A percentile compares a stretch with the other conserved stretches of the same genome.
These are phyloP conservation scores for Chlorella variabilis DNA, from an alignment of 163 green algal genomes.

Conservation along the genomic window DNA sequence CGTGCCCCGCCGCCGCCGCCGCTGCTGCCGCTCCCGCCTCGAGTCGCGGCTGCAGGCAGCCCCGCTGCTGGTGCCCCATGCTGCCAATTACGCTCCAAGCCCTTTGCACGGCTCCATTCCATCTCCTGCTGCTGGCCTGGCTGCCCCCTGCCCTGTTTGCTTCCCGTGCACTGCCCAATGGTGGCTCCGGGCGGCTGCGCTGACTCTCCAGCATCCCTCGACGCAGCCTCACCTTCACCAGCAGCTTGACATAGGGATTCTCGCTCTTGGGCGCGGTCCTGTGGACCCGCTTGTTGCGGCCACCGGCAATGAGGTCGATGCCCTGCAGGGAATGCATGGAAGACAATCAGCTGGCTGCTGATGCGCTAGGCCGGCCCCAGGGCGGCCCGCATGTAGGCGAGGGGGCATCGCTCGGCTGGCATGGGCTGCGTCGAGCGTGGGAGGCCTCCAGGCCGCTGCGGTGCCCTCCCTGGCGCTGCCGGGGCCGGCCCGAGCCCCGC, in stretches of 20 bases:
- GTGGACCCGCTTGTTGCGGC: slow-evolving; percentile 93
- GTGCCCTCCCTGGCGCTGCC: background rate
- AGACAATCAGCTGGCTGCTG: background rate
- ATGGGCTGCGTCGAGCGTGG: background rate
- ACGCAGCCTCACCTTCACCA: slow-evolving; percentile 91
- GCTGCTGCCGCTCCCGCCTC: too few relatives aligned
- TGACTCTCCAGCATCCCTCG: background rate
- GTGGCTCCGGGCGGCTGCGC: too few relatives aligned
- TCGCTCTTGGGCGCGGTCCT: slow-evolving; percentile 95
- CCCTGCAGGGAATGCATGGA: slow-evolving; percentile 70
- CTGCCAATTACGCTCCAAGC: too few relatives aligned
- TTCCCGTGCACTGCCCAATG: too few relatives aligned
- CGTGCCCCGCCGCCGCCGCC: background rate
- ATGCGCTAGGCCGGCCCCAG: background rate
- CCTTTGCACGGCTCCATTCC: too few relatives aligned
- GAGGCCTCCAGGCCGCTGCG: background rate
- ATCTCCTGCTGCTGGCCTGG: too few relatives aligned
- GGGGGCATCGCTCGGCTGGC: background rate
- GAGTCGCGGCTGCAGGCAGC: too few relatives aligned
- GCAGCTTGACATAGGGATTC: slow-evolving; percentile 99
- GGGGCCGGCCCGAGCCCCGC: background rate
- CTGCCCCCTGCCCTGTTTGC: too few relatives aligned
- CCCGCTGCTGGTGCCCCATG: too few relatives aligned
- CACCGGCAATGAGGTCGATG: slow-evolving; percentile 97
- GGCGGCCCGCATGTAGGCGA: background rate